Evolutionary conservation across 441 rosid genomes (phyloP).

Genomic region (Corymbia calophylla): DNA sequence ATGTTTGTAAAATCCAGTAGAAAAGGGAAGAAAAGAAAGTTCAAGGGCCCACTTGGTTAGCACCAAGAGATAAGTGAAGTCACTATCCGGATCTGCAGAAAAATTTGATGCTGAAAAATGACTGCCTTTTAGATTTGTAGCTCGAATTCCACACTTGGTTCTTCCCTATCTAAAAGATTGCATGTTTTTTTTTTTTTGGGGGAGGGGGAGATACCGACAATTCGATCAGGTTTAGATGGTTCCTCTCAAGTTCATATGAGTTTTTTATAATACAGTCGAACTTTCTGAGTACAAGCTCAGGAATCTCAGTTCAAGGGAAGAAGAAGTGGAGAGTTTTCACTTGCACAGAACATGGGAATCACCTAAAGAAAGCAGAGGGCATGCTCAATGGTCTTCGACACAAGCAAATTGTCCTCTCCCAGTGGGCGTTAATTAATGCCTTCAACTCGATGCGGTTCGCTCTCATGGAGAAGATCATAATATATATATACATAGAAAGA

Average conservation of each 20-base stretch:
- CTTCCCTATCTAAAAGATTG: background rate
- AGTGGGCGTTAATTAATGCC: background rate
- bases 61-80: background rate
- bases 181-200: background rate
- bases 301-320: background rate
- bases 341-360: background rate
- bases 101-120: background rate
- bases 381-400: background rate
- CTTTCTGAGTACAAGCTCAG: background rate
- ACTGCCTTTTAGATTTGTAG: background rate
- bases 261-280: background rate
- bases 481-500: background rate
- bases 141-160: background rate
- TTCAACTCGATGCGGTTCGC: background rate
- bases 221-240: background rate
- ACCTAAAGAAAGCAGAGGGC: background rate
- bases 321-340: background rate
- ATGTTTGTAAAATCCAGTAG: background rate
- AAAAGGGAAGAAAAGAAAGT: background rate
- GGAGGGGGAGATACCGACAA: background rate
- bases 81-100: background rate
- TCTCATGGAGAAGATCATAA: background rate
- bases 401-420: background rate
- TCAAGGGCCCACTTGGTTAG: background rate
- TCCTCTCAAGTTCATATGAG: background rate